A percentile compares a stretch with the other conserved stretches of the same genome.
Conservation (phyloP, 2,329 filamentous ascomycete species). For the Colletotrichum theobromicola region DNA sequence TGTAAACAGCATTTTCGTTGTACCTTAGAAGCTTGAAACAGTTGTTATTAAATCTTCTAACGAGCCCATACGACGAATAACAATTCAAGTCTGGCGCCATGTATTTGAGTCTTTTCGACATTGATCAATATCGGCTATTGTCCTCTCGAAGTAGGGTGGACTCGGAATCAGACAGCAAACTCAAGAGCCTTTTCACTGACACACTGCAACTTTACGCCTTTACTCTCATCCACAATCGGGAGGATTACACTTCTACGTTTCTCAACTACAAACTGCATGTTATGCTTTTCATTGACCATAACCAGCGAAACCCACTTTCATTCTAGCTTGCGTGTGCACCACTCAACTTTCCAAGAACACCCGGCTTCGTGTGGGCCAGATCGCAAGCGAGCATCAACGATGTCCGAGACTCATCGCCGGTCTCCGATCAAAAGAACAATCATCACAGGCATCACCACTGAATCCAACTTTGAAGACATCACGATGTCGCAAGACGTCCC, state of each 20-base stretch:
- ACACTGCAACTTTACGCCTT: background rate
- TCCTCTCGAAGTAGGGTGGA: no score
- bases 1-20: no score
- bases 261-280: background rate
- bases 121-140: no score
- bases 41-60: no score
- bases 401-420: background rate
- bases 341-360: no score
- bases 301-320: background rate
- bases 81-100: no score
- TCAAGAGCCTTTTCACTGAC: background rate
- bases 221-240: background rate
- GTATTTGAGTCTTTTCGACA: no score
- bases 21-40: no score
- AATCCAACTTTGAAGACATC: background rate
- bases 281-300: background rate
- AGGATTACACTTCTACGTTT: no score
- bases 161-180: background rate
- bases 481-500: background rate
- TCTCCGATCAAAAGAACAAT: background rate
- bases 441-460: background rate
- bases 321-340: background rate
- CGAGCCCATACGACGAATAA: no score
- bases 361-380: background rate
- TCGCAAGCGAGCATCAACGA: background rate